A percentile compares a stretch with the other conserved stretches of the same genome.
Evolutionary conservation across 176 grass and related monocot species (phyloP).

Genomic region (Typha latifolia): DNA sequence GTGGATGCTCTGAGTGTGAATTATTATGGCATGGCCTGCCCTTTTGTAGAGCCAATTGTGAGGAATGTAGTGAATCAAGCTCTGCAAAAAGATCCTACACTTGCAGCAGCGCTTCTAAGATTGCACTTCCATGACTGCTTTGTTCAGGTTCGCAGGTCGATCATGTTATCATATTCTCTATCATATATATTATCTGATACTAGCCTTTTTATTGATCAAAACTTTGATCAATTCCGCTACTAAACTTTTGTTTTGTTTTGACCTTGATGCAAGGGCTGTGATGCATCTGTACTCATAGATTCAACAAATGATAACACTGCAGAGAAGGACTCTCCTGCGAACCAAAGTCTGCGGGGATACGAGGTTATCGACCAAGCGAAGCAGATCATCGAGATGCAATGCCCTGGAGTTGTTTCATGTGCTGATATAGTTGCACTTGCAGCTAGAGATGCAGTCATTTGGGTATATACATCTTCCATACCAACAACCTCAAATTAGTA

Average conservation of each 20-base stretch:
- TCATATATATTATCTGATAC: background rate
- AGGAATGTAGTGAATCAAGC: conserved; percentile 37
- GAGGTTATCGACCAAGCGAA: conserved; percentile 81
- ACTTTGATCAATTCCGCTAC: no score
- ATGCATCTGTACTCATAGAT: conserved; percentile 82
- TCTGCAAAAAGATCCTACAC: conserved; percentile 37
- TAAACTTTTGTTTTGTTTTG: background rate
- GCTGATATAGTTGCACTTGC: conserved; percentile 66
- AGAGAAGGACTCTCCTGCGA: conserved; percentile 81
- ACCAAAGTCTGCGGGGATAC: conserved; percentile 62
- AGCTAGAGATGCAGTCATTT: conserved; percentile 63
- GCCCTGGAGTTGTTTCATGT: conserved; percentile 75
- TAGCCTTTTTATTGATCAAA: background rate
- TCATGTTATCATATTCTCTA: background rate
- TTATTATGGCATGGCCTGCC: conserved; percentile 83
- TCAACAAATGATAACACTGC: conserved; percentile 40
- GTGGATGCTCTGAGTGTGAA: conserved; percentile 44
- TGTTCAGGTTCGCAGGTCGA: conserved; percentile 41
- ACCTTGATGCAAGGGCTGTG: conserved; percentile 56
- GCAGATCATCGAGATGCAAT: conserved; percentile 40
- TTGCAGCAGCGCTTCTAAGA: conserved; percentile 64
- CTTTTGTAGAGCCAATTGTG: conserved; percentile 54
- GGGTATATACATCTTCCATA: conserved; percentile 13
- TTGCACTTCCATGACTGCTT: conserved; percentile 98
- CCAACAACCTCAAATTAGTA: background rate